Evolutionary conservation across 1,284 basidiomycete genomes (phyloP).

Genomic region (Coniferiporia sulphurascens): DNA sequence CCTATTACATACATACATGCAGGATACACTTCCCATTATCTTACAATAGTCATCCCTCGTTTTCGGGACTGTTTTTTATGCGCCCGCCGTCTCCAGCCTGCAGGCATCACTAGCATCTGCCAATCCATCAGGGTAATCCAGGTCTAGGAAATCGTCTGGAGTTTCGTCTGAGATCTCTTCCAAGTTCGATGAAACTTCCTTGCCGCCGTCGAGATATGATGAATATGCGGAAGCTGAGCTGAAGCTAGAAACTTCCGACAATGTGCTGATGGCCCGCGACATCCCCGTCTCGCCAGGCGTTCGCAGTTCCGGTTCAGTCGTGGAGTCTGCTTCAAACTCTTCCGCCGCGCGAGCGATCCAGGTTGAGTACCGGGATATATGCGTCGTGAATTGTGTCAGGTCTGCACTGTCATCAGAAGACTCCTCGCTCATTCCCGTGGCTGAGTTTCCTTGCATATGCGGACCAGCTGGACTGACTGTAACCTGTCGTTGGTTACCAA

Average conservation of each 20-base stretch:
- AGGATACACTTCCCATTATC: too few species aligned
- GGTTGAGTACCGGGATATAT: constrained; percentile 9
- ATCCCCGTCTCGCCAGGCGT: not conserved
- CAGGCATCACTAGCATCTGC: too few species aligned
- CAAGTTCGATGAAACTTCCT: too few species aligned
- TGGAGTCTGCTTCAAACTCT: not conserved
- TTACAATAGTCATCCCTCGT: too few species aligned
- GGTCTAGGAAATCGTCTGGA: too few species aligned
- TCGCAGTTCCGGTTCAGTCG: not conserved
- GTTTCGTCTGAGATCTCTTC: too few species aligned
- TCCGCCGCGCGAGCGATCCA: constrained; percentile 6
- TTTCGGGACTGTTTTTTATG: too few species aligned
- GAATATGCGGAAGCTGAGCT: not conserved
- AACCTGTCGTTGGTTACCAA: not conserved
- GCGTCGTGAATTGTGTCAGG: constrained; percentile 8
- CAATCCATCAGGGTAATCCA: too few species aligned
- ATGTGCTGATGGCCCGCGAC: not conserved
- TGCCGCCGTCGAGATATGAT: not conserved
- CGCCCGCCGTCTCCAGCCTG: too few species aligned
- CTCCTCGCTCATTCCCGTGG: not conserved
- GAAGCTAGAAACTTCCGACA: not conserved
- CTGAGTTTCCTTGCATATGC: not conserved
- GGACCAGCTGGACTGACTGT: not conserved
- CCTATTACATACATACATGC: too few species aligned
- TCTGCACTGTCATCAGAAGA: not conserved